Percentiles rank a stretch among this genome's conserved stretches.
Conservation (phyloP, 345 rosid genomes). For the Pistacia atlantica region DNA sequence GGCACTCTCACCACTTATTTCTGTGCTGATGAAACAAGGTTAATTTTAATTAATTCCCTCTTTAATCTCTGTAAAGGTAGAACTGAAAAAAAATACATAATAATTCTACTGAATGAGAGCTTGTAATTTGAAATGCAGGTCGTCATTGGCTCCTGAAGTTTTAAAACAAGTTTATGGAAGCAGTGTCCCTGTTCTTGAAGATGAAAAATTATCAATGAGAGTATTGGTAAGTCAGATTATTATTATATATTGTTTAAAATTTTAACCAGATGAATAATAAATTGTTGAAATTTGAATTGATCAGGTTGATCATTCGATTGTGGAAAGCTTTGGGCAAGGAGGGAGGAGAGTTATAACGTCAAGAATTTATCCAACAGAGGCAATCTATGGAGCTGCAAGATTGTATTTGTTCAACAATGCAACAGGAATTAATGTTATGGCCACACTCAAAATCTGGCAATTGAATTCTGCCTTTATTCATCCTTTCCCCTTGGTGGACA, state of each 20-base stretch:
- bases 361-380: constrained; percentile 81
- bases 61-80: not conserved
- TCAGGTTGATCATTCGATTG: constrained; percentile 94
- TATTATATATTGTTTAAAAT: too few species aligned
- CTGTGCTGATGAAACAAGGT: constrained; percentile 86
- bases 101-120: not conserved
- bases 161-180: constrained; percentile 62
- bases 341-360: constrained; percentile 85
- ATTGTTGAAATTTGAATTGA: too few species aligned
- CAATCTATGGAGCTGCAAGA: constrained; percentile 79
- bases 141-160: constrained; percentile 68
- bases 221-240: constrained; percentile 51
- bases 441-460: constrained; percentile 75
- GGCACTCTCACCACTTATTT: constrained; percentile 49
- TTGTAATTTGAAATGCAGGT: constrained; percentile 42
- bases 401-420: constrained; percentile 90
- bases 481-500: constrained; percentile 43
- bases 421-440: constrained; percentile 64
- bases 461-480: constrained; percentile 77
- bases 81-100: too few species aligned
- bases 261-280: too few species aligned
- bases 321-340: constrained; percentile 85
- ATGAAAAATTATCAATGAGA: constrained; percentile 69
- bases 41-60: not conserved
- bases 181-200: constrained; percentile 64